Evolutionary conservation across 805 yeast species (phyloP), one percentile per base, ranked within the genome.

Genomic region (Kodamaea neixiangensis): DNA sequence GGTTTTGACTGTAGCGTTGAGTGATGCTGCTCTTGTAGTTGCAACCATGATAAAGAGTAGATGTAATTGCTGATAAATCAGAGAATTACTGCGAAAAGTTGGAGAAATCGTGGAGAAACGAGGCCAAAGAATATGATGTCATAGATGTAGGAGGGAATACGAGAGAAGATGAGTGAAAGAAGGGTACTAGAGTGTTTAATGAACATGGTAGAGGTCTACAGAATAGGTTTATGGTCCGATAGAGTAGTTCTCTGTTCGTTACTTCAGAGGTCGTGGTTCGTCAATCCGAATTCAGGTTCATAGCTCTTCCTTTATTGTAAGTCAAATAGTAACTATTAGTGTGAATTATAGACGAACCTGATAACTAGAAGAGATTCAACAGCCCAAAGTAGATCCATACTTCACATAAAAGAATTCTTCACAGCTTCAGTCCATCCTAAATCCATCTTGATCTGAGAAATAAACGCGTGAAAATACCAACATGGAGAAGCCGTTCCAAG

Each of bases 401-500:
- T 34, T 13, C 38, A 34, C 38, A 3, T 14, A 34, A 7, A 7
- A 7, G 37, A 33, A 5, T 22, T 22, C 29, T 9, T 22, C 29
- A 22, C 29, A 9, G 5, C 29, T 9, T 22, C 29, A 22, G 9
- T 9, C 29, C 5, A 5, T 22, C 29, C 5, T 7, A 34, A 34
- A 34, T 34, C 7, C 5, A 7, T n/a, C 38, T 35, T 35, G 18
- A 15, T 35, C 20, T 15, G 15, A 33, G 18, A 34, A 34, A 34
- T 34, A 14, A 37, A 37, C 41, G 41, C 41, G 41, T 37, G 6
- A 15, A 11, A 17, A 5, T 3, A 37, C 13, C 38, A 37, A 7
- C 14, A 44, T 44, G 46, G 38, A 33, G 46, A 59, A 62, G 51
- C 81, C 86, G 13, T 72, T 83, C 51, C 58, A 64, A 11, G 81